Evolutionary conservation across 768 basidiomycete genomes (phyloP).

Genomic region (Collybiopsis luxurians): DNA sequence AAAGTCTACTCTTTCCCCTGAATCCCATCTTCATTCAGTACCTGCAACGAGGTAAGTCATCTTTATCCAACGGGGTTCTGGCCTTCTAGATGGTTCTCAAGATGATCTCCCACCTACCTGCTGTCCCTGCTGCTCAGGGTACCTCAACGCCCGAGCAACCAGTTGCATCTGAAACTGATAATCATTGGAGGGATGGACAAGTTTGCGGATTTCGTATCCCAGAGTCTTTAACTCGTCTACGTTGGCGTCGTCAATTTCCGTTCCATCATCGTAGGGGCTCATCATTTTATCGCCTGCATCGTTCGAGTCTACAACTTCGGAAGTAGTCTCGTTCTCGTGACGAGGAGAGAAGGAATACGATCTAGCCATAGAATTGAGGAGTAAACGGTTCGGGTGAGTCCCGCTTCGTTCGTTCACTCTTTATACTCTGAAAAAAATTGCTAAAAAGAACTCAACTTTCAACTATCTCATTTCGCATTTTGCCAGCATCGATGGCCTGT

Average conservation of each 20-base stretch:
- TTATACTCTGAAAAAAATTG: no score
- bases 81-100: background rate
- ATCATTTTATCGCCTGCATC: no score
- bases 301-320: no score
- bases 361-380: no score
- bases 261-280: background rate
- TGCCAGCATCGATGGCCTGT: no score
- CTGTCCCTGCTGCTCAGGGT: background rate
- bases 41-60: background rate
- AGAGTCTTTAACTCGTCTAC: background rate
- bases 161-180: background rate
- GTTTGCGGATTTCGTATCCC: background rate
- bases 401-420: no score
- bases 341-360: no score
- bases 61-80: background rate
- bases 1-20: background rate
- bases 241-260: background rate
- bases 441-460: no score
- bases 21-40: background rate
- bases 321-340: no score
- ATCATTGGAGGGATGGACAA: background rate
- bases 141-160: background rate
- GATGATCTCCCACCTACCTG: background rate
- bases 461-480: no score
- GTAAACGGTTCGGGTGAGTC: no score